These are phyloP conservation scores for Leccinum variicolor DNA, from an alignment of 768 basidiomycete species.

Conservation along the genomic window DNA sequence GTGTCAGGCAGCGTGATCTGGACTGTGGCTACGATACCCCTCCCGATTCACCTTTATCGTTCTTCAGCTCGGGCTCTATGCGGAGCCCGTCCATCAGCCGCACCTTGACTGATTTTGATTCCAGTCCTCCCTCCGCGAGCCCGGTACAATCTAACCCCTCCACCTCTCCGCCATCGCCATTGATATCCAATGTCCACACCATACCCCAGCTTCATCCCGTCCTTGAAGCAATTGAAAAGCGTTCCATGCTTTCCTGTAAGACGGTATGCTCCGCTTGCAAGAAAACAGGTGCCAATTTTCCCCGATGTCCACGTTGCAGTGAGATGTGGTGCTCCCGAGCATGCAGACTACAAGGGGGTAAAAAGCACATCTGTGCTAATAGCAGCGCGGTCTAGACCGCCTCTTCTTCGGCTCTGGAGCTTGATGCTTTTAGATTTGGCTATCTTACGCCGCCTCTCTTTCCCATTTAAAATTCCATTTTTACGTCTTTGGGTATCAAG, in stretches of 20 bases:
- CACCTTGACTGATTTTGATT: slow-evolving; percentile 29
- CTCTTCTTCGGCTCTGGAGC: neutral
- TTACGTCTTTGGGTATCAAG: neutral
- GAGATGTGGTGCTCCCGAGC: slow-evolving; percentile 63
- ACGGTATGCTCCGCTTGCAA: slow-evolving; percentile 50
- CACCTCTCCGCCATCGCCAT: slow-evolving; percentile 19
- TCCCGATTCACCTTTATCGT: slow-evolving; percentile 28
- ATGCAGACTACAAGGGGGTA: slow-evolving; percentile 52
- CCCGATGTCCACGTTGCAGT: slow-evolving; percentile 57
- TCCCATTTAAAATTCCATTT: neutral
- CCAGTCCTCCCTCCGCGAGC: slow-evolving; percentile 9
- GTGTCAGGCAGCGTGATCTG: neutral
- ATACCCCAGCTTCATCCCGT: slow-evolving; percentile 37
- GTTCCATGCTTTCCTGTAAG: slow-evolving; percentile 47
- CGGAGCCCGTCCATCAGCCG: slow-evolving; percentile 42
- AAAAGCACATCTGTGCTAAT: slow-evolving; percentile 45
- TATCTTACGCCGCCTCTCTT: neutral
- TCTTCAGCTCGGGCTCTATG: slow-evolving; percentile 13
- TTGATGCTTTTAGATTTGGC: neutral
- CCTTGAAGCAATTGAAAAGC: slow-evolving; percentile 47
- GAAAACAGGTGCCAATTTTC: slow-evolving; percentile 52
- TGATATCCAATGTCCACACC: slow-evolving; percentile 8
- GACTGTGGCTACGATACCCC: slow-evolving; percentile 23
- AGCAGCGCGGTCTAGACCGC: slow-evolving; percentile 8
- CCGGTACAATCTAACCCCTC: slow-evolving; percentile 1